phyloP scores from a whole-genome alignment of 768 basidiomycete species.

The Mycena sanguinolenta region DNA sequence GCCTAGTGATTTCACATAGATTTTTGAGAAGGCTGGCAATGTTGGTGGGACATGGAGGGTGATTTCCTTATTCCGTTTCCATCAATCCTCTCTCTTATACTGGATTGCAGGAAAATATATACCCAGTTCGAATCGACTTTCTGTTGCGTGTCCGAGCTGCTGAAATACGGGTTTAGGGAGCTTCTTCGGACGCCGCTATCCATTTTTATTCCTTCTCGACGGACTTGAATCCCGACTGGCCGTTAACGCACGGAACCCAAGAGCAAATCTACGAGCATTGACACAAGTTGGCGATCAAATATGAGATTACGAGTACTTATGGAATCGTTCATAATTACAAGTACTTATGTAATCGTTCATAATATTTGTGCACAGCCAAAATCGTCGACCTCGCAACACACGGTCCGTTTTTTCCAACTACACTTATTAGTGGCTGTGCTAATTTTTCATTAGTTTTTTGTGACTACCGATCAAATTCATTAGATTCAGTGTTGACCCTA shows the following conservation, averaged over 20 bases:
- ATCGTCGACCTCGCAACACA: too few species aligned
- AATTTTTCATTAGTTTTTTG: too few species aligned
- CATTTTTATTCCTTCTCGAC: conserved; percentile 62
- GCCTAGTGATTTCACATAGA: not conserved
- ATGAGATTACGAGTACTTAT: too few species aligned
- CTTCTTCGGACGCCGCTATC: conserved; percentile 56
- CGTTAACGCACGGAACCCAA: conserved; percentile 54
- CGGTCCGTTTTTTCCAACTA: too few species aligned
- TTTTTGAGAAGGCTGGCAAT: conserved; percentile 1
- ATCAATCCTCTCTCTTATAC: not conserved
- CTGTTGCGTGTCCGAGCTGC: conserved; percentile 14
- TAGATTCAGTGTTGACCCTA: too few species aligned
- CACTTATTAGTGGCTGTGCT: too few species aligned
- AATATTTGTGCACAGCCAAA: too few species aligned
- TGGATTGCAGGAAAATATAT: conserved; percentile 49
- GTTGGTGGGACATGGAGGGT: conserved; percentile 55
- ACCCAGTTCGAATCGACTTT: conserved; percentile 43
- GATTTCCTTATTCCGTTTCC: conserved; percentile 29
- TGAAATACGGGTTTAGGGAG: conserved; percentile 55
- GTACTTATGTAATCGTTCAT: too few species aligned
- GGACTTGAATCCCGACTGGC: conserved; percentile 62
- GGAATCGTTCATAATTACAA: too few species aligned
- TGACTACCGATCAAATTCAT: too few species aligned
- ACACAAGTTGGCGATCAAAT: conserved; percentile 55
- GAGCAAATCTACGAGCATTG: conserved; percentile 60